Evolutionary conservation across 139 green algal species (phyloP), one percentile per base, ranked within the genome.

Genomic region (Volvox africanus): DNA sequence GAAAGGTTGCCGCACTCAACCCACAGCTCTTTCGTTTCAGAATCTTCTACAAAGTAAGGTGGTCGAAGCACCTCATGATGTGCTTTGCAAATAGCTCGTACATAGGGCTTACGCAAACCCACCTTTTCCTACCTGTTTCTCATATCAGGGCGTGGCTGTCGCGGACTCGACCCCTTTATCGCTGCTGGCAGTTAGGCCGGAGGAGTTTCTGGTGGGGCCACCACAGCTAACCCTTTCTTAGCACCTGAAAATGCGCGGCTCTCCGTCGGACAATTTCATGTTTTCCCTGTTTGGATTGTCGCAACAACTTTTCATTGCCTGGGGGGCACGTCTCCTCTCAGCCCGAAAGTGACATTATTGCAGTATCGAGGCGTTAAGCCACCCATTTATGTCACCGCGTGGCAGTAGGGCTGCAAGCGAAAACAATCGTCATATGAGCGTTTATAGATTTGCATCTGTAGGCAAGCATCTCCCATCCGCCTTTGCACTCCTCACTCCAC

Each of bases 171-270:
- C 69, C 28, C 68, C n/a, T 0, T 33, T 93, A 18, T n/a, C 91
- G 24, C 55, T 76, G 62, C 65, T 93, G 30, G 30, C 44, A 19
- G 24, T 93, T 30, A 28, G 65, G 2, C 50, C 68, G 44, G 61
- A 62, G 26, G 86, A 86, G 26, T 88, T 78, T 69, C 71, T 93
- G 91, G 91, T 93, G n/a, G 37, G 89, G 3, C 21, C 61, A 17
- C 36, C 5, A 26, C 33, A n/a, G 32, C 35, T 35, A 3, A 3
- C 21, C 65, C 16, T 9, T 28, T 73, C 21, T 2, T 12, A 11
- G 65, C 24, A 28, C 65, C 65, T 73, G 65, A 2, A 24, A 24
- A 26, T 12, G 21, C 21, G 21, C 65, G 21, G 9, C 21, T 3
- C 65, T 2, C 65, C 11, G 65, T 30, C 65, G 9, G 65, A 24